Conservation (phyloP, 768 basidiomycete genomes). For the Psilocybe azurescens region DNA sequence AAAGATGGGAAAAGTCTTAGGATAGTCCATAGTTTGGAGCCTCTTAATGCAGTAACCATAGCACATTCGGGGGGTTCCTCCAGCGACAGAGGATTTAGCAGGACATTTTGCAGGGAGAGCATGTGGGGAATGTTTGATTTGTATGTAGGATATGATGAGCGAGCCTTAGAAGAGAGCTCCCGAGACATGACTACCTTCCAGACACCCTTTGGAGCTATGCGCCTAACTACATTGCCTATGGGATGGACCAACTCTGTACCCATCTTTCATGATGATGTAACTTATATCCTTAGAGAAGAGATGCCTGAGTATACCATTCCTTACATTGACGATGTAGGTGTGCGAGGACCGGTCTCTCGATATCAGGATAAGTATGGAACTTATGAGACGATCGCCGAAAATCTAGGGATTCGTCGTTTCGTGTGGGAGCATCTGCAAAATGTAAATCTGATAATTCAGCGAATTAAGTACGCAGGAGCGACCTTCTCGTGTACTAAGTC, state of each 20-base stretch:
- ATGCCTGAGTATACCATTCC: slow-evolving; percentile 26
- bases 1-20: slow-evolving; percentile 32
- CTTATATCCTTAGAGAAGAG: slow-evolving; percentile 6
- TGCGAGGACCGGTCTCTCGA: slow-evolving; percentile 24
- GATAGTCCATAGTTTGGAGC: slow-evolving; percentile 40
- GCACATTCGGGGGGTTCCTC: slow-evolving; percentile 33
- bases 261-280: slow-evolving; percentile 38
- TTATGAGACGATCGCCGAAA: slow-evolving; percentile 37
- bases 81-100: slow-evolving; percentile 30
- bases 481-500: slow-evolving; percentile 19
- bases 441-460: slow-evolving; percentile 36
- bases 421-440: slow-evolving; percentile 41
- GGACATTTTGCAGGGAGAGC: slow-evolving; percentile 20
- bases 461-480: slow-evolving; percentile 18
- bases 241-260: slow-evolving; percentile 37
- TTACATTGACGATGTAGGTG: slow-evolving; percentile 31
- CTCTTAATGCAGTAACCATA: no score
- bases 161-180: slow-evolving; percentile 22
- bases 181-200: slow-evolving; percentile 35
- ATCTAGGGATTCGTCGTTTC: slow-evolving; percentile 36
- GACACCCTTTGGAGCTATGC: slow-evolving; percentile 27
- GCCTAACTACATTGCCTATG: slow-evolving; percentile 29
- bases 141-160: slow-evolving; percentile 6
- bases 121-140: slow-evolving; percentile 15
- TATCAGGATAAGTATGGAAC: slow-evolving; percentile 29